phyloP scores from a whole-genome alignment of 2,329 filamentous ascomycete genomes.

The Allantophomopsis cytisporea region DNA sequence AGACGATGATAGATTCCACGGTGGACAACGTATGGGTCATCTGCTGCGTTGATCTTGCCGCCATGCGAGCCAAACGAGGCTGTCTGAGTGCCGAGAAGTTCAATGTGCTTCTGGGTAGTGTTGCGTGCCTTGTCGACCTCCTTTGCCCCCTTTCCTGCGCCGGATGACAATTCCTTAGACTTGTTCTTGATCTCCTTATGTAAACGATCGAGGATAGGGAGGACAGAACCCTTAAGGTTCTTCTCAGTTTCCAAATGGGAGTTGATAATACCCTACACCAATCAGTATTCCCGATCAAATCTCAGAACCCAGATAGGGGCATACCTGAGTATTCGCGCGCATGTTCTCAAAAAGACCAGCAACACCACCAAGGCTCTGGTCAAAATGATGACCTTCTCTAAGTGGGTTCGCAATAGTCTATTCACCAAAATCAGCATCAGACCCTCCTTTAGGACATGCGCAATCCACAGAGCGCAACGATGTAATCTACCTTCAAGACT shows the following conservation, averaged over 20 bases:
- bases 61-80: slow-evolving; percentile 66
- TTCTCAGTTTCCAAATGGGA: slow-evolving; percentile 86
- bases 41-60: slow-evolving; percentile 52
- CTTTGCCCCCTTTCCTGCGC: slow-evolving; percentile 75
- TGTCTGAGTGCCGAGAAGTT: slow-evolving; percentile 77
- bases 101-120: slow-evolving; percentile 87
- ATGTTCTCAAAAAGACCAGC: slow-evolving; percentile 91
- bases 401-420: slow-evolving; percentile 76
- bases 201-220: slow-evolving; percentile 79
- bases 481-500: slow-evolving; percentile 57
- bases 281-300: not conserved
- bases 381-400: slow-evolving; percentile 85
- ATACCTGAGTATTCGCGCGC: slow-evolving; percentile 71
- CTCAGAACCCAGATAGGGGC: slow-evolving; percentile 1
- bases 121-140: slow-evolving; percentile 81
- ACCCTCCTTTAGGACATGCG: slow-evolving; percentile 3
- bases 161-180: slow-evolving; percentile 72
- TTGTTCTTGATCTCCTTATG: slow-evolving; percentile 97
- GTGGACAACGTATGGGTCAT: slow-evolving; percentile 83
- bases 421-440: slow-evolving; percentile 1
- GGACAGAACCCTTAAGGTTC: slow-evolving; percentile 71
- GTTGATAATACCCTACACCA: slow-evolving; percentile 66
- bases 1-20: slow-evolving; percentile 73
- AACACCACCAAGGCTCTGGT: slow-evolving; percentile 75
- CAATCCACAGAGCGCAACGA: not conserved